A percentile compares a stretch with the other conserved stretches of the same genome.
Evolutionary conservation across 2,329 filamentous ascomycete species (phyloP).

Genomic region (Fusarium sp.): DNA sequence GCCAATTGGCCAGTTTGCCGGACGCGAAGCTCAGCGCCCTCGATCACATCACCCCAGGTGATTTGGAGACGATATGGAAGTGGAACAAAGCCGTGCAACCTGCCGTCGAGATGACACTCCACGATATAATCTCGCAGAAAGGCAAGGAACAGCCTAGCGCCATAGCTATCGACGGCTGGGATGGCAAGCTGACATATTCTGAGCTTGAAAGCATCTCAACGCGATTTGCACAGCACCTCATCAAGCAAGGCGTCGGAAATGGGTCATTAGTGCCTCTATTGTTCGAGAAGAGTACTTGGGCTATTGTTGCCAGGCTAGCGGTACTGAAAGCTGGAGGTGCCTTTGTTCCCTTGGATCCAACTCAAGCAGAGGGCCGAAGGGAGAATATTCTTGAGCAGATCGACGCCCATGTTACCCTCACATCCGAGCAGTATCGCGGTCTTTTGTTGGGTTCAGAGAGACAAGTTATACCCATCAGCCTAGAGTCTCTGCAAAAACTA

Average conservation of each 20-base stretch:
- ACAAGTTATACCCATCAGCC: not conserved
- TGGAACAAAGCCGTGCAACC: constrained; percentile 5
- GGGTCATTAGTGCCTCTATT: not conserved
- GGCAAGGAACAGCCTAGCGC: not conserved
- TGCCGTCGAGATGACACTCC: not conserved
- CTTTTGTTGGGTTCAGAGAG: not conserved
- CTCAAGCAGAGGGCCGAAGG: not conserved
- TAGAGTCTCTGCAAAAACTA: not conserved
- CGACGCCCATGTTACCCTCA: not conserved
- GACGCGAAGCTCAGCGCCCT: not conserved
- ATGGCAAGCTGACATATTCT: not conserved
- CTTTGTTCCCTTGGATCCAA: not conserved
- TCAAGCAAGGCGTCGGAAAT: not conserved
- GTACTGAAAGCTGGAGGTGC: constrained; percentile 4
- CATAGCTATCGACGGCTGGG: constrained; percentile 6
- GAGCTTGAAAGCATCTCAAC: not conserved
- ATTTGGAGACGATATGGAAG: constrained; percentile 10
- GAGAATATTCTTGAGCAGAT: not conserved
- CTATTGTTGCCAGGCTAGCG: not conserved
- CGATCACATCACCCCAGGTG: not conserved
- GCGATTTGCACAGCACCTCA: not conserved
- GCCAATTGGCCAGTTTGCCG: not conserved
- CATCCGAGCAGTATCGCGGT: not conserved
- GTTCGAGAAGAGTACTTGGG: constrained; percentile 2
- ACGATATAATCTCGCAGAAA: not conserved